A percentile compares a stretch with the other conserved stretches of the same genome.
phyloP scores from a whole-genome alignment of 2,329 filamentous ascomycete species.

The Didymella glomerata region DNA sequence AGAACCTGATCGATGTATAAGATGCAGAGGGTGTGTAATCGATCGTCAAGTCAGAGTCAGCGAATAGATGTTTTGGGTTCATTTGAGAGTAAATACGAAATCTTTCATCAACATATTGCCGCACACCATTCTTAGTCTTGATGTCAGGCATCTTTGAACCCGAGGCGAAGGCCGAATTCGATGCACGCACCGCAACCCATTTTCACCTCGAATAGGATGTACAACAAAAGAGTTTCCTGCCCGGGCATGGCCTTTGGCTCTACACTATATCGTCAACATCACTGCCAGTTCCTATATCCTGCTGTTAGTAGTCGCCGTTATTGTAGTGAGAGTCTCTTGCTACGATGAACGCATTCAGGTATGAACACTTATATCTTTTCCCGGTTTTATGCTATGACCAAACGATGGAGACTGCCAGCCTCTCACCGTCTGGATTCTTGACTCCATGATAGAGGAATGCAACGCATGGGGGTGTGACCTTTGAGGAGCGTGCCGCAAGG shows the following conservation, averaged over 20 bases:
- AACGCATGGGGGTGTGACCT: background rate
- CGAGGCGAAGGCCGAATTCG: background rate
- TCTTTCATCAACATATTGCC: conserved; percentile 7
- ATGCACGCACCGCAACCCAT: background rate
- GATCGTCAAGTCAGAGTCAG: conserved; percentile 23
- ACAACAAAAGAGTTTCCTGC: background rate
- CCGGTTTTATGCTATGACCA: background rate
- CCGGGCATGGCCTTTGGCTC: background rate
- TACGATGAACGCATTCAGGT: background rate
- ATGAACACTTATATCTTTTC: no score
- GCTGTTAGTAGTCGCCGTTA: background rate
- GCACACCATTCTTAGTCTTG: background rate
- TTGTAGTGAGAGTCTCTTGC: background rate
- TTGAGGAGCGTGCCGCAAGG: background rate
- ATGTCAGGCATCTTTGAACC: background rate
- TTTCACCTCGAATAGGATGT: background rate
- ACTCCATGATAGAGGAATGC: background rate
- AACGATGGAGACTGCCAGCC: background rate
- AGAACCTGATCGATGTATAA: conserved; percentile 53
- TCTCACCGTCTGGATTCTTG: background rate
- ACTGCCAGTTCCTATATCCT: no score
- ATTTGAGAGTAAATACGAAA: conserved; percentile 36
- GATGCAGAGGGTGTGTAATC: background rate
- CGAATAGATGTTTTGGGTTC: conserved; percentile 27
- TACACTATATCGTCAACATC: background rate